Evolutionary conservation across 208 protist genomes (phyloP), one percentile per base, ranked within the genome.

Genomic region (Novymonas esmeraldas): DNA sequence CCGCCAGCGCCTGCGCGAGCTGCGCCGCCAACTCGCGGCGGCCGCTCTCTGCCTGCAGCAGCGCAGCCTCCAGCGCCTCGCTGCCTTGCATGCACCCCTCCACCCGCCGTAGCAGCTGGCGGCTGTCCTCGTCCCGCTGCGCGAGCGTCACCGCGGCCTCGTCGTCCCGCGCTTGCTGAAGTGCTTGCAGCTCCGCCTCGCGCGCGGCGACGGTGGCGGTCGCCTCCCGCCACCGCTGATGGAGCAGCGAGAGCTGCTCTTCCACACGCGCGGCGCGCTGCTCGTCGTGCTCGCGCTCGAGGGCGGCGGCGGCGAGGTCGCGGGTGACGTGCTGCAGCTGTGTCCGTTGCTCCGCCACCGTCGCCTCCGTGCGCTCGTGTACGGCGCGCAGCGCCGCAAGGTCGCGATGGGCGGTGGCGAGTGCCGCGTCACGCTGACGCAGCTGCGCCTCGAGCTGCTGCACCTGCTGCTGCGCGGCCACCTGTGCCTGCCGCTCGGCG

Each of bases 41-140:
- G 4, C 48, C 33, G 33, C 46, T 55, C 70, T 85, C 83, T 1
- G 67, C 62, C 13, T 49, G 33, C 41, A 78, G 28, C 20, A 91
- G 26, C 20, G 73, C 78, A 22, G 48, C 58, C 52, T 87, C 81
- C 45, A 87, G 50, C 13, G 76, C 58, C 44, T 80, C 75, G 11
- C 78, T 79, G 55, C 73, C 68, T 18, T 72, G 55, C 51, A 85
- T 72, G 52, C 81, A 87, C 16, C 73, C 69, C 45, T 78, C 66
- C 36, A 87, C 79, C 3, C 76, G 76, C 63, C n/a, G 55, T 6
- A 57, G 64, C 34, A 81, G 52, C 6, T 50, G 39, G 26, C 26
- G 41, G 6, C 78, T 71, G 24, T 62, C 67, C 1, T 49, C 51
- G 16, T 69, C 60, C 28, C 81, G 76, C 58, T 60, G 52, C 4